Evolutionary conservation across 352 stramenopile genomes (phyloP).

Genomic region (Phytophthora colocasiae): DNA sequence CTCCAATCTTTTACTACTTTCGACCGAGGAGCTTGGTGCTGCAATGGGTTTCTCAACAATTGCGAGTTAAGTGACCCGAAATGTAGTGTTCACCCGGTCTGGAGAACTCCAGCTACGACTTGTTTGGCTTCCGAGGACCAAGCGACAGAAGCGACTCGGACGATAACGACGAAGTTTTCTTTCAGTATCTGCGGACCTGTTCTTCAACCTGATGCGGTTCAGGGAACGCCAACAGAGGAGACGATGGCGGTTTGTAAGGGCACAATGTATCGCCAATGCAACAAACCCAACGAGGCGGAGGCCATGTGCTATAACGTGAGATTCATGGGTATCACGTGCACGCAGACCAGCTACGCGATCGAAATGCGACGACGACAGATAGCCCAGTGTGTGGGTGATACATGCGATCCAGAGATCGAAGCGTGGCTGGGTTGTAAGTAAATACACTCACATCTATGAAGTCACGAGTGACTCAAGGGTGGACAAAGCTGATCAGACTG

Average conservation of each 20-base stretch:
- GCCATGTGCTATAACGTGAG: slow-evolving; percentile 33
- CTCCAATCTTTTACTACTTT: slow-evolving; percentile 8
- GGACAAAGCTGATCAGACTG: too few species aligned
- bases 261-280: slow-evolving; percentile 13
- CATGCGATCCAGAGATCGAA: slow-evolving; percentile 18
- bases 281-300: neutral
- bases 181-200: slow-evolving; percentile 1
- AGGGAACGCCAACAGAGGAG: slow-evolving; percentile 1
- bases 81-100: slow-evolving; percentile 13
- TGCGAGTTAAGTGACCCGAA: slow-evolving; percentile 6
- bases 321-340: slow-evolving; percentile 34
- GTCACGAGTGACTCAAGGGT: too few species aligned
- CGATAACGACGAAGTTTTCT: neutral
- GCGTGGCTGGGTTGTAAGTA: slow-evolving; percentile 27
- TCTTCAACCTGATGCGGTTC: neutral
- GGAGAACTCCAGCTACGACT: slow-evolving; percentile 2
- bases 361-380: slow-evolving; percentile 29
- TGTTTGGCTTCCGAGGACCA: slow-evolving; percentile 5
- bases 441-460: neutral
- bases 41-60: slow-evolving; percentile 13
- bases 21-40: slow-evolving; percentile 13
- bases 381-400: slow-evolving; percentile 4
- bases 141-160: neutral
- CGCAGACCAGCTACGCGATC: slow-evolving; percentile 17
- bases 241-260: slow-evolving; percentile 8